Evolutionary conservation across 495 filamentous ascomycete genomes (phyloP).

Genomic region (Aspergillus leporis): DNA sequence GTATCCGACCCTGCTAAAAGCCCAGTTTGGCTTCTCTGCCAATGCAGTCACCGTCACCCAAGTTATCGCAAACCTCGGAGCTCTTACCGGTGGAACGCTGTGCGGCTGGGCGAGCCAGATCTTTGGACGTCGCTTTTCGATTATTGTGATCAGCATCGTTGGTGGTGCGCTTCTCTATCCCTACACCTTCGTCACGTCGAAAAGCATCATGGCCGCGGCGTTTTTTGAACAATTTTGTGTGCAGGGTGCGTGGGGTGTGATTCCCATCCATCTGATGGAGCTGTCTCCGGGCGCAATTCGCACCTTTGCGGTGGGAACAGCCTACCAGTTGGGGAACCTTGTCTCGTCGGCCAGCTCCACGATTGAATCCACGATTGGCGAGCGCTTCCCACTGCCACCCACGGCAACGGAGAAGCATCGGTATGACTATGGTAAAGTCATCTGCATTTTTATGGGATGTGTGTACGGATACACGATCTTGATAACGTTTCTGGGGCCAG

Average conservation of each 20-base stretch:
- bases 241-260: constrained; percentile 82
- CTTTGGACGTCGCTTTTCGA: constrained; percentile 79
- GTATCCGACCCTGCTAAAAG: constrained; percentile 81
- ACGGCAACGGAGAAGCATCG: constrained; percentile 45
- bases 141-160: constrained; percentile 73
- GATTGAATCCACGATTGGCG: constrained; percentile 80
- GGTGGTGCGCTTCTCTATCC: constrained; percentile 81
- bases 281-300: constrained; percentile 78
- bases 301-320: constrained; percentile 80
- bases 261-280: constrained; percentile 88
- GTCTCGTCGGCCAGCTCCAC: constrained; percentile 77
- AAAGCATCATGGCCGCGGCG: constrained; percentile 72
- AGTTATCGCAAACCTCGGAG: constrained; percentile 81
- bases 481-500: constrained; percentile 74
- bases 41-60: constrained; percentile 80
- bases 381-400: constrained; percentile 72
- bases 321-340: constrained; percentile 85
- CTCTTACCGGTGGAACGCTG: constrained; percentile 72
- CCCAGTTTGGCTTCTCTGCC: constrained; percentile 71
- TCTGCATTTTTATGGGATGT: constrained; percentile 91
- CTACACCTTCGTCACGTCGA: constrained; percentile 67
- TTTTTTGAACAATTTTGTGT: constrained; percentile 93
- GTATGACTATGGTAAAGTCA: constrained; percentile 86
- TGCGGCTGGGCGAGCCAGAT: constrained; percentile 79
- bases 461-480: constrained; percentile 84